Base-by-base conservation (phyloP, 2,329 filamentous ascomycete species). In the Microcyclospora pomicola region DNA sequence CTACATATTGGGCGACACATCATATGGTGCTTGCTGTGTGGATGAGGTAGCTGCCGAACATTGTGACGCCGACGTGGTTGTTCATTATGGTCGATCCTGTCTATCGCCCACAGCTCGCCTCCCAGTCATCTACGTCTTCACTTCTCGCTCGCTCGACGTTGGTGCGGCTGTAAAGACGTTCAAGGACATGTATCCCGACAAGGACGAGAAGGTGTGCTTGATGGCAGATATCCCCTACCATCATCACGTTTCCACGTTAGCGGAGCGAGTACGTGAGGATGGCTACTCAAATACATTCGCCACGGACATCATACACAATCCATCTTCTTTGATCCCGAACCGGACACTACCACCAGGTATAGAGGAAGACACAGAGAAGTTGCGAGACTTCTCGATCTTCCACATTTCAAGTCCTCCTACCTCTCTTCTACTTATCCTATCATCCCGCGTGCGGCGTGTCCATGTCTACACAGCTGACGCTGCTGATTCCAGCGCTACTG, bases 21-120 rank as follows among this genome's bases (percentile, higher is more conserved):
- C 88, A 2, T 98, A 96, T 61, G 92, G 91, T 42, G 80, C 88
- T 0, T 98, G 91, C 63, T 98, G 91, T 54, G 87, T 96, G 13
- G 91, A 98, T 54, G 91, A 98, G 63, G 80, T 96, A 31, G 91
- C 91, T 0, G 91, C 91, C 2, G 87, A 98, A 59, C 91, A 98
- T 58, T 81, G 85, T 12, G 73, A 85, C 51, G 87, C 91, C 6
- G 81, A 96, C 44, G 83, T 86, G 0, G 82, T 96, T 1, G 80
- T 98, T 11, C 91, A 98, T 58, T 98, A 96, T 51, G 91, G 91
- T 2, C 72, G 91, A 37, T 81, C 88, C 0, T 98, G 91, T 55
- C 68, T 98, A 15, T 95, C 86, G 6, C 88, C 88, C 1, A 93
- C 88, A 0, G 82, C 82, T 9, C 70, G 86, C 39, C 63, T 96